These are phyloP conservation scores for Heterobasidion parviporum DNA, from an alignment of 1,284 basidiomycete species.

Conservation along the genomic window DNA sequence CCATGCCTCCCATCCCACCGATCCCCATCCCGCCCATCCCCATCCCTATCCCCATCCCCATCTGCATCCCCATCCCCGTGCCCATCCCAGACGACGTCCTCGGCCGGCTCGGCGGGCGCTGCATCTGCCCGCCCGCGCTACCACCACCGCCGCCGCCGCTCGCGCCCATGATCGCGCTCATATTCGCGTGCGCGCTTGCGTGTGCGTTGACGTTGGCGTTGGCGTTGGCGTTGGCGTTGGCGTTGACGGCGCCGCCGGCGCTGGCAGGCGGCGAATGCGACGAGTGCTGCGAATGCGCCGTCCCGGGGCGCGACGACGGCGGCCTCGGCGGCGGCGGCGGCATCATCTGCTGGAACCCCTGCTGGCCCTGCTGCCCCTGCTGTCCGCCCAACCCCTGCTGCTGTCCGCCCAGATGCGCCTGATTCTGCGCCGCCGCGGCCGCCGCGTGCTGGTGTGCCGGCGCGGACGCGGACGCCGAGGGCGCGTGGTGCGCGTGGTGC, in stretches of 20 bases:
- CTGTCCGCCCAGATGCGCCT: not conserved
- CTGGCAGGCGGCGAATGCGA: slow-evolving; percentile 5
- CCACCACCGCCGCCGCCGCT: slow-evolving; percentile 6
- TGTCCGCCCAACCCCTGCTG: not conserved
- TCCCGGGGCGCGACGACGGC: slow-evolving; percentile 25
- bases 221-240: slow-evolving; percentile 3
- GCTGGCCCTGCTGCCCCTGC: not conserved
- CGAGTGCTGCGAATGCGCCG: slow-evolving; percentile 26
- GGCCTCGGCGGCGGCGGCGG: slow-evolving; percentile 18
- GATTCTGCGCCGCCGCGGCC: not conserved
- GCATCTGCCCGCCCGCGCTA: slow-evolving; percentile 6
- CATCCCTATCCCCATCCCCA: not conserved
- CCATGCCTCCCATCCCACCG: not conserved
- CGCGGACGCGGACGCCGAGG: too few species aligned
- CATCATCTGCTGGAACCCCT: slow-evolving; percentile 10
- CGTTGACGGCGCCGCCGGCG: not conserved
- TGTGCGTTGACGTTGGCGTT: too few species aligned
- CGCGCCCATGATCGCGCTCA: not conserved
- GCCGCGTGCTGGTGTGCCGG: slow-evolving; percentile 5
- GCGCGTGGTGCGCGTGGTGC: slow-evolving; percentile 9
- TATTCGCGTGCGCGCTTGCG: too few species aligned
- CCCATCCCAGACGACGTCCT: slow-evolving; percentile 10
- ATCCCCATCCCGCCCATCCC: not conserved
- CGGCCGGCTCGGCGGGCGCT: slow-evolving; percentile 11
- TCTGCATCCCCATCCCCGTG: not conserved